These are phyloP conservation scores for Pythium sukuiense DNA, from an alignment of 352 stramenopile genomes.

Conservation along the genomic window DNA sequence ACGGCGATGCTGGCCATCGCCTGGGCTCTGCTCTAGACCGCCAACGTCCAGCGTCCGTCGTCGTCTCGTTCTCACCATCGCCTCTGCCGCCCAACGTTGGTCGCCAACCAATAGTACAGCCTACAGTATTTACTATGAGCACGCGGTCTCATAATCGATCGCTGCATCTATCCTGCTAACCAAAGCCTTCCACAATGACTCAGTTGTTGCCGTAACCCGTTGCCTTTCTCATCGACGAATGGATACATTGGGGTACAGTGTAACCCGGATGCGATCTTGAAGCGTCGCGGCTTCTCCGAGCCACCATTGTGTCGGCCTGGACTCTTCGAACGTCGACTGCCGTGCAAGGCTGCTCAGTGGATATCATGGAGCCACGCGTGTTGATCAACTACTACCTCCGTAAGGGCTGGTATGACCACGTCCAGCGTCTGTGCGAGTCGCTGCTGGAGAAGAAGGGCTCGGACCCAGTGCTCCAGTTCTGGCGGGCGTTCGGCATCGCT, in stretches of 20 bases:
- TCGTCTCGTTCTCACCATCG: not conserved
- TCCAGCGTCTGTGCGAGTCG: constrained; percentile 78
- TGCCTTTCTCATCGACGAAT: not conserved
- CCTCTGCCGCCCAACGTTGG: not conserved
- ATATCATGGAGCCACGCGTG: constrained; percentile 54
- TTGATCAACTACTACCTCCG: constrained; percentile 89
- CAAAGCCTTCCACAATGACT: not conserved
- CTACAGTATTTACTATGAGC: not conserved
- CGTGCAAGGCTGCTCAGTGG: not conserved
- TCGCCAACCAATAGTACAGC: not conserved
- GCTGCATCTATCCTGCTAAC: not conserved
- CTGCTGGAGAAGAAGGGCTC: constrained; percentile 82
- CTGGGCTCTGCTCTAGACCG: constrained; percentile 5
- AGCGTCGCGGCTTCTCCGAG: constrained; percentile 26
- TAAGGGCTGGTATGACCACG: constrained; percentile 87
- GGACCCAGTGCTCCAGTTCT: constrained; percentile 83
- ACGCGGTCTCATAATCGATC: not conserved
- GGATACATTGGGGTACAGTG: constrained; percentile 1
- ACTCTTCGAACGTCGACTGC: no score
- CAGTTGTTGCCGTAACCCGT: not conserved
- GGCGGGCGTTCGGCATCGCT: constrained; percentile 79
- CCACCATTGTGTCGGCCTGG: no score
- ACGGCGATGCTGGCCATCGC: not conserved
- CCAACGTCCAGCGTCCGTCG: not conserved
- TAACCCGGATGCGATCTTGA: constrained; percentile 13